Percentiles rank a stretch among this genome's conserved stretches.
These are phyloP conservation scores for Xylaria grammica DNA, from an alignment of 495 filamentous ascomycete species.

Conservation along the genomic window DNA sequence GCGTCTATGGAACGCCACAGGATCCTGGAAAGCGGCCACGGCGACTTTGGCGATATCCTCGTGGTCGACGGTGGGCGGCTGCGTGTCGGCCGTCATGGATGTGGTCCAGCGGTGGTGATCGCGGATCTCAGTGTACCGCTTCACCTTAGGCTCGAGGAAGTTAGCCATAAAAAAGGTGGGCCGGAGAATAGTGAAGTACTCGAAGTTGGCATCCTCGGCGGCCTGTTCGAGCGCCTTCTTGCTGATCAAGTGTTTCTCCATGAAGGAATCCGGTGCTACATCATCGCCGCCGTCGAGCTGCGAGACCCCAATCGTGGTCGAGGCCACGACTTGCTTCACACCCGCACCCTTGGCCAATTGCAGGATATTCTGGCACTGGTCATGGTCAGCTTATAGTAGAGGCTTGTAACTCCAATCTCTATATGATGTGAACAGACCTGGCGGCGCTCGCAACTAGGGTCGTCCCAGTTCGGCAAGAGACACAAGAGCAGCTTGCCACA, in stretches of 20 bases:
- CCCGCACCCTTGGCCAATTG: slow-evolving; percentile 45
- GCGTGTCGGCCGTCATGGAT: slow-evolving; percentile 31
- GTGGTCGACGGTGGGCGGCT: slow-evolving; percentile 50
- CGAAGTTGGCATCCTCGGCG: slow-evolving; percentile 44
- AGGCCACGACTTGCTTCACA: slow-evolving; percentile 42
- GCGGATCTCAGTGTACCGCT: slow-evolving; percentile 44
- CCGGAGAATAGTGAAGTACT: slow-evolving; percentile 51
- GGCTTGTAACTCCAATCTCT: no score
- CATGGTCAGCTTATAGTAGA: neutral
- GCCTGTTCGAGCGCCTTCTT: slow-evolving; percentile 49
- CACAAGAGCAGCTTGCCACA: slow-evolving; percentile 36
- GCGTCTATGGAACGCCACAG: slow-evolving; percentile 38
- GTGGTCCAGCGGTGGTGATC: slow-evolving; percentile 36
- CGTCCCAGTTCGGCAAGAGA: slow-evolving; percentile 40
- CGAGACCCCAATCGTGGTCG: slow-evolving; percentile 42
- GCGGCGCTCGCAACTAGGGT: slow-evolving; percentile 7
- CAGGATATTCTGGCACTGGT: slow-evolving; percentile 32
- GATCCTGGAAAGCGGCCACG: slow-evolving; percentile 46
- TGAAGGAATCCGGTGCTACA: slow-evolving; percentile 33
- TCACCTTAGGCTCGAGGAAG: slow-evolving; percentile 44
- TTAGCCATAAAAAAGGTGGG: slow-evolving; percentile 60
- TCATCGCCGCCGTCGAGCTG: slow-evolving; percentile 30
- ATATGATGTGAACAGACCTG: slow-evolving; percentile 34
- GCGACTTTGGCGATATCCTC: slow-evolving; percentile 52
- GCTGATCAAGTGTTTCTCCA: slow-evolving; percentile 6